Evolutionary conservation across 805 yeast genomes (phyloP), one percentile per base, ranked within the genome.

Genomic region (Priceomyces carsonii): DNA sequence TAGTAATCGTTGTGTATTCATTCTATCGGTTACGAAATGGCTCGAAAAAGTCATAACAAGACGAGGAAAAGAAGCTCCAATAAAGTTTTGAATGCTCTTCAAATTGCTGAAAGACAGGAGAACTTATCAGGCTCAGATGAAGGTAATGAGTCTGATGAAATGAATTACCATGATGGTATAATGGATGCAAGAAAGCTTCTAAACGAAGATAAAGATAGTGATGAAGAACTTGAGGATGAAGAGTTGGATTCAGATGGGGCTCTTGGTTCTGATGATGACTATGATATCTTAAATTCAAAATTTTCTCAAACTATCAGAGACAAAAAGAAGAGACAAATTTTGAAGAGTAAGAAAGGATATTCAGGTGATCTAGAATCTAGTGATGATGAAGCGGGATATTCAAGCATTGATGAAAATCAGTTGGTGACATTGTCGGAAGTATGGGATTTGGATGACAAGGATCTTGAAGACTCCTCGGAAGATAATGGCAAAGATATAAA

Each of bases 241-340:
- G 85, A 85, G 41, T 66, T 85, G 29, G 87, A 83, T 48, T 86
- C 95, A 1, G 96, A 89, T 57, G 96, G 85, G 48, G 96, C 95
- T 0, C 61, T 86, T 40, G 95, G 93, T 0, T 82, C 93, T 0
- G 95, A 76, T 39, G 90, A 84, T 46, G 87, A 80, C 35, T 77
- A 73, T 39, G 84, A 75, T 47, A 69, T 74, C 6, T 59, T 81
- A 47, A 74, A 77, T 56, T 77, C 85, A 19, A 82, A 77, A 52
- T 77, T 82, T 44, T 80, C 88, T 5, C 86, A 82, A 50, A 76
- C 83, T 9, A 61, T 81, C 28, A 75, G 88, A 60, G 87, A 80
- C 53, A 69, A 67, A 41, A 56, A 53, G 24, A 71, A 68, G 48
- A 58, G 53, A 38, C 47, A 48, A 21, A 66, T 66, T 47, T 50